A percentile compares a stretch with the other conserved stretches of the same genome.
phyloP scores from a whole-genome alignment of 2,329 filamentous ascomycete species.

The Penicillium corylophilum region DNA sequence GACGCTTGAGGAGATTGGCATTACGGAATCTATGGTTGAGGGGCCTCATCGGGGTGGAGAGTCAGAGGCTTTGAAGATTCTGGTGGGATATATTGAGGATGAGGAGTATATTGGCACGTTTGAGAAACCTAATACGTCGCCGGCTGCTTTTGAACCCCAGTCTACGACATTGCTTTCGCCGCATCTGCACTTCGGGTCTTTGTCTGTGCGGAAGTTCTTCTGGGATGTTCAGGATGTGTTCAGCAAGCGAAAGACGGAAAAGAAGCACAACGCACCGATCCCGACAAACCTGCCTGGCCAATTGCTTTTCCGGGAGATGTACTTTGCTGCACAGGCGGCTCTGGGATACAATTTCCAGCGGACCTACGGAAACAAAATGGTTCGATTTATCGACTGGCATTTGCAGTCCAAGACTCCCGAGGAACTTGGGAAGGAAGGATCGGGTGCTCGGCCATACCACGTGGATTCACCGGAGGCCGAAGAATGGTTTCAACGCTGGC shows the following conservation, averaged over 20 bases:
- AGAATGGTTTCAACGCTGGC: constrained; percentile 67
- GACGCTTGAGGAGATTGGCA: constrained; percentile 68
- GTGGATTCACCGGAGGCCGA: constrained; percentile 64
- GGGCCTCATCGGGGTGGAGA: constrained; percentile 72
- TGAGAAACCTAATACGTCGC: constrained; percentile 72
- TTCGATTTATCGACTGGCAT: constrained; percentile 78
- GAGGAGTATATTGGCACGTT: constrained; percentile 70
- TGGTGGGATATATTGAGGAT: constrained; percentile 61
- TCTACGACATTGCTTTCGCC: constrained; percentile 72
- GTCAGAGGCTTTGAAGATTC: constrained; percentile 57
- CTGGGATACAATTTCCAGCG: constrained; percentile 65
- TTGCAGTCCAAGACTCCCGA: constrained; percentile 58
- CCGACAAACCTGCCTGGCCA: constrained; percentile 72
- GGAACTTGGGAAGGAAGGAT: constrained; percentile 37
- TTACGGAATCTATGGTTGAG: constrained; percentile 55
- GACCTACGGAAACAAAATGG: constrained; percentile 63
- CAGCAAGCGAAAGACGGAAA: constrained; percentile 54
- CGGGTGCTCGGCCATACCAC: constrained; percentile 61
- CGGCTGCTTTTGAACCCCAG: constrained; percentile 70
- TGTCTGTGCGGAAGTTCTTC: constrained; percentile 71
- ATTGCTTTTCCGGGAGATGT: constrained; percentile 78
- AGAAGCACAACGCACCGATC: constrained; percentile 55
- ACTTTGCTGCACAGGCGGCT: constrained; percentile 72
- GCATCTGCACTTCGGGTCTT: constrained; percentile 70
- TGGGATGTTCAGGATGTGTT: constrained; percentile 67